Conservation (phyloP, 164 flowering plant species). For the Akebia trifoliata region DNA sequence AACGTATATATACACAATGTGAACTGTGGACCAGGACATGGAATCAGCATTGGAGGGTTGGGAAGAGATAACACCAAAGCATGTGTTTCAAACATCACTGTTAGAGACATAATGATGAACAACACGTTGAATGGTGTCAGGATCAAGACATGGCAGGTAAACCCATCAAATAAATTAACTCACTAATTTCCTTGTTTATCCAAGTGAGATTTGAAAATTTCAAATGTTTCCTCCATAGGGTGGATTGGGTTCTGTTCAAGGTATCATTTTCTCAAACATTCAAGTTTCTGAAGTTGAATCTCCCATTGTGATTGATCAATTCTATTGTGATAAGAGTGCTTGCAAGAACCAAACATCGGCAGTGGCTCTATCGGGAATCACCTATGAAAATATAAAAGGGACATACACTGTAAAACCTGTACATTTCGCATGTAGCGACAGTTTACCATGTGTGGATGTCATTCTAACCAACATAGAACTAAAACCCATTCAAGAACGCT, state of each 20-base stretch:
- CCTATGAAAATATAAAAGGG: conserved; percentile 41
- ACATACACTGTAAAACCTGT: conserved; percentile 47
- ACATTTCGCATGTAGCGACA: conserved; percentile 58
- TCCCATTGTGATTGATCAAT: conserved; percentile 60
- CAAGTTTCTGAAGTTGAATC: conserved; percentile 43
- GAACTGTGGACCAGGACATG: conserved; percentile 41
- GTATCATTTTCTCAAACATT: conserved; percentile 46
- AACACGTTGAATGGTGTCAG: conserved; percentile 33
- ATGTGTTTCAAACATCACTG: conserved; percentile 28
- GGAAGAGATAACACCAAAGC: conserved; percentile 29
- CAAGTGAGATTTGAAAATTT: neutral
- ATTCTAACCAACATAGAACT: conserved; percentile 41
- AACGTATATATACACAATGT: conserved; percentile 27
- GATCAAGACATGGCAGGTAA: conserved; percentile 51
- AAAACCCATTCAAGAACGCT: conserved; percentile 25
- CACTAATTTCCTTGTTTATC: neutral
- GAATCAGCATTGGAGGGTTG: conserved; percentile 40
- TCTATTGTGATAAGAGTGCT: conserved; percentile 38
- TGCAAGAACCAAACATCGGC: conserved; percentile 53
- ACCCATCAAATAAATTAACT: neutral
- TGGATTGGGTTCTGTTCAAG: conserved; percentile 53
- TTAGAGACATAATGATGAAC: conserved; percentile 22
- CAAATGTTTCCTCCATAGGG: conserved; percentile 37
- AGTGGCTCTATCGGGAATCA: conserved; percentile 46
- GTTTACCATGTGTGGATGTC: conserved; percentile 43